Percentiles rank a stretch among this genome's conserved stretches.
Conservation (phyloP, 352 stramenopile genomes). For the Phytophthora uliginosa region DNA sequence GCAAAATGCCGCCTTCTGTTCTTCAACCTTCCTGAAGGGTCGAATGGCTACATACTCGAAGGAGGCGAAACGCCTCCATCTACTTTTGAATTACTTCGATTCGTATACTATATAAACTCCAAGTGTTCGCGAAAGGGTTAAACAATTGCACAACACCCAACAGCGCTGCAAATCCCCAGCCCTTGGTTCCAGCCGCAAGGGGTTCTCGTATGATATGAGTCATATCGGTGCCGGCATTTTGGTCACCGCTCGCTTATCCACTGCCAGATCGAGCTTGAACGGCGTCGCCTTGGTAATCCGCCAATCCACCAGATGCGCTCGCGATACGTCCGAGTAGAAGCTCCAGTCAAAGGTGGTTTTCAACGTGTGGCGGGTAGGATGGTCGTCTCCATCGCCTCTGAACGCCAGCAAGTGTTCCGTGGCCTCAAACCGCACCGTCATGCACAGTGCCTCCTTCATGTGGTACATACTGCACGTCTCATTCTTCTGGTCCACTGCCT, state of each 20-base stretch:
- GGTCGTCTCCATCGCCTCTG: conserved; percentile 16
- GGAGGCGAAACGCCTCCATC: too few relatives aligned
- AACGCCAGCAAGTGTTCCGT: conserved; percentile 38
- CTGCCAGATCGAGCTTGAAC: conserved; percentile 33
- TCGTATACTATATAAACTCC: too few relatives aligned
- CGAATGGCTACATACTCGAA: too few relatives aligned
- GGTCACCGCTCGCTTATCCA: conserved; percentile 5
- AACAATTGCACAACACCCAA: too few relatives aligned
- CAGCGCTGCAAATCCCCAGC: not conserved
- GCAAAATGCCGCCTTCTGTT: too few relatives aligned
- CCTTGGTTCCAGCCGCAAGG: not conserved
- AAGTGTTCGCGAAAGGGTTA: too few relatives aligned
- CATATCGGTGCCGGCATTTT: conserved; percentile 18
- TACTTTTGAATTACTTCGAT: too few relatives aligned
- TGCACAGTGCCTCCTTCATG: conserved; percentile 51
- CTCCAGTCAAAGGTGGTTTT: conserved; percentile 51
- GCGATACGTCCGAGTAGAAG: conserved; percentile 59
- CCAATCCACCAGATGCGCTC: conserved; percentile 48
- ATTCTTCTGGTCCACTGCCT: conserved; percentile 24
- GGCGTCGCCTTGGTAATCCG: conserved; percentile 42
- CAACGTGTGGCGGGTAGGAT: conserved; percentile 28
- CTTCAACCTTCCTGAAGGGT: too few relatives aligned
- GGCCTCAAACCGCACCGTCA: conserved; percentile 50
- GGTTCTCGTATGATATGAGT: too few relatives aligned
- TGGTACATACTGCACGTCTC: conserved; percentile 47